A percentile compares a stretch with the other conserved stretches of the same genome.
Conservation (phyloP, 208 protist genomes). For the Naegleria fowleri region DNA sequence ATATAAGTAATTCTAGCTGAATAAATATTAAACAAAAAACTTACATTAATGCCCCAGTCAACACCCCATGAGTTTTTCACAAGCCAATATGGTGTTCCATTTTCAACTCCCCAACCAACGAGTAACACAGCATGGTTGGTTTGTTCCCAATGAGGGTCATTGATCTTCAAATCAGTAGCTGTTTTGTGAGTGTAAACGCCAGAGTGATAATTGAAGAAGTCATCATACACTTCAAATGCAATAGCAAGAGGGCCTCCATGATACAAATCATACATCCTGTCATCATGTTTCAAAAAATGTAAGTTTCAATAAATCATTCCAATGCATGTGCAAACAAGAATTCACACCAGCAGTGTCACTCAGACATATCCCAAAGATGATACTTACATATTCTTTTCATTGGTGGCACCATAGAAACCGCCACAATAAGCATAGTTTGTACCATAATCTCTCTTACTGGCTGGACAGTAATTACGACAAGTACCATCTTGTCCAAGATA, state of each 20-base stretch:
- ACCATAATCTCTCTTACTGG: not conserved
- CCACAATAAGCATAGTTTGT: not conserved
- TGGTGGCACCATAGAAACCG: not conserved
- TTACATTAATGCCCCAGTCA: slow-evolving; percentile 45
- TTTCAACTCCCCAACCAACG: slow-evolving; percentile 44
- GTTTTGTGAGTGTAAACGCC: not conserved
- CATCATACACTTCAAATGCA: slow-evolving; percentile 1
- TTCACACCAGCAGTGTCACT: no score
- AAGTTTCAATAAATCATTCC: no score
- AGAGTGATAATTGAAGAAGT: not conserved
- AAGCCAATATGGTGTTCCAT: slow-evolving; percentile 41
- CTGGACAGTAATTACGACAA: not conserved
- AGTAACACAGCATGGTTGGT: slow-evolving; percentile 45
- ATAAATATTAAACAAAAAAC: no score
- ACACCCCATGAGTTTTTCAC: slow-evolving; percentile 47
- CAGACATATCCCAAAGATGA: no score
- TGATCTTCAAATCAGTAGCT: not conserved
- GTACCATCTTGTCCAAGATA: not conserved
- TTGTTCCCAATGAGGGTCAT: not conserved
- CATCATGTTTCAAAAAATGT: no score
- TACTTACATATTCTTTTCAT: not conserved
- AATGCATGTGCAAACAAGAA: no score
- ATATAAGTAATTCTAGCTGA: no score
- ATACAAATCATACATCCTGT: slow-evolving; percentile 2
- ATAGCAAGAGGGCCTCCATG: not conserved